Evolutionary conservation across 2,329 filamentous ascomycete species (phyloP), one percentile per base, ranked within the genome.

Genomic region (Cryphonectria radicalis): DNA sequence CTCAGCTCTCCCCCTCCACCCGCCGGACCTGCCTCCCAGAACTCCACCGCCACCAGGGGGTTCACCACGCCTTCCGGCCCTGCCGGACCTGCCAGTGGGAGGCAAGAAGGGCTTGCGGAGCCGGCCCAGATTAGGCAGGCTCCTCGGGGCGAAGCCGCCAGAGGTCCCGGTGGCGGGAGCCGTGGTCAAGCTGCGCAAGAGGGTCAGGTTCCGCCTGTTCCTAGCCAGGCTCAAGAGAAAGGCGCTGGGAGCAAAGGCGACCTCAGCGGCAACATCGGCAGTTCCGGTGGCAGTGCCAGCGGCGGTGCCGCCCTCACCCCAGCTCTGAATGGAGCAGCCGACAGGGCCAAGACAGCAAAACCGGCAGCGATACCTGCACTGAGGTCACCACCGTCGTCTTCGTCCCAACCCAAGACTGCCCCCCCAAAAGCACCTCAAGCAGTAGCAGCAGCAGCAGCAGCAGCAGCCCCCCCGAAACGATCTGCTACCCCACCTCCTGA

Each of bases 51-150:
- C 28, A 14, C 28, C 25, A 50, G 55, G 25, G 37, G n/a, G 22
- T 19, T 35, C 50, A 37, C 46, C 68, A 37, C 64, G 14, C 50
- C 42, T 42, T n/a, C 71, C 70, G 28, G 25, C n/a, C 63, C 53
- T 46, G 50, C 57, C 63, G 35, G 63, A 53, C 43, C 63, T 32
- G 1, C 22, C 19, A 42, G n/a, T 28, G 50, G 43, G 6, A 43
- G n/a, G 11, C 72, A 70, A 65, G 68, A 69, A 64, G 72, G 66
- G 13, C 72, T 73, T 59, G 72, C 72, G 63, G 72, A 66, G 35
- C 66, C 69, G 32, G 69, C 72, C 35, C 72, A 71, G 50, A 73
- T 73, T 37, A 71, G n/a, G 65, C 43, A 73, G 63, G 66, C 63
- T 70, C 43, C 59, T 63, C 64, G 69, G 57, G 25, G 64, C 22